Evolutionary conservation across 768 basidiomycete species (phyloP).

Genomic region (Amanita rimosa): DNA sequence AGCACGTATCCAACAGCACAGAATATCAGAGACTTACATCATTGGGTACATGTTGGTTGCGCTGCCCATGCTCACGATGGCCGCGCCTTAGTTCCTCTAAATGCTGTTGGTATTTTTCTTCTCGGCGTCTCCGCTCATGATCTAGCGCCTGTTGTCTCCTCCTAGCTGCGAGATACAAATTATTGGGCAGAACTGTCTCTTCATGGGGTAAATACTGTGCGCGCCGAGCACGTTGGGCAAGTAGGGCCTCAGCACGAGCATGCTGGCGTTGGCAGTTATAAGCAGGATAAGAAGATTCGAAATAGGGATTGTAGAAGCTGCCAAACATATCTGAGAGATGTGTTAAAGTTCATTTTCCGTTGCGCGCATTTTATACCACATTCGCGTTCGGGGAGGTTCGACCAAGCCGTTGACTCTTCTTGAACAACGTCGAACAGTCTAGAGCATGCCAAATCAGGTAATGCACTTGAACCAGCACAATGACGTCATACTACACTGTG

Average conservation of each 20-base stretch:
- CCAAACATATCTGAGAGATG: background rate
- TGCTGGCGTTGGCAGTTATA: conserved; percentile 10
- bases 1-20: background rate
- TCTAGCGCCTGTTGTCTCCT: conserved; percentile 18
- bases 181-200: conserved; percentile 19
- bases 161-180: conserved; percentile 22
- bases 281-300: conserved; percentile 16
- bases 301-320: conserved; percentile 17
- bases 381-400: background rate
- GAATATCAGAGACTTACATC: background rate
- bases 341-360: background rate
- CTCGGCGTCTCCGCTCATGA: conserved; percentile 13
- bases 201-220: conserved; percentile 31
- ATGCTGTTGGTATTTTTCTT: conserved; percentile 7
- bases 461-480: too few relatives aligned
- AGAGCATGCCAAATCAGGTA: background rate
- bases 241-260: conserved; percentile 17
- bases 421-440: background rate
- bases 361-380: background rate
- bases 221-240: conserved; percentile 23
- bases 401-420: background rate
- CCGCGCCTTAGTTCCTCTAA: conserved; percentile 9
- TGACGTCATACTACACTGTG: too few relatives aligned
- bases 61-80: background rate
- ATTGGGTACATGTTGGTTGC: background rate